Evolutionary conservation across 2,329 filamentous ascomycete genomes (phyloP).

Genomic region (Calonectria multiphialidica): DNA sequence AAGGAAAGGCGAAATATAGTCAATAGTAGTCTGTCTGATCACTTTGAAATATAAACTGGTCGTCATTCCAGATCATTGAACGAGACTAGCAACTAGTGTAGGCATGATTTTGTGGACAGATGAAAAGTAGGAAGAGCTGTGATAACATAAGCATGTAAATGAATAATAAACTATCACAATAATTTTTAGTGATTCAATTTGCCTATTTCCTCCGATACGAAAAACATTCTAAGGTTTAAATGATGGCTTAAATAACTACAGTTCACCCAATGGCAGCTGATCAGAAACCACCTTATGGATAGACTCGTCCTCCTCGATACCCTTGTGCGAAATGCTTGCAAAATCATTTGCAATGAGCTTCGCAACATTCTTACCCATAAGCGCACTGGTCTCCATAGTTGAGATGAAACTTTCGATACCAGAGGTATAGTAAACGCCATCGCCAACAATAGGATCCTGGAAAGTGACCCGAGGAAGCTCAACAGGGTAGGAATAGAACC

Average conservation of each 20-base stretch:
- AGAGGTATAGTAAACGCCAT: slow-evolving; percentile 77
- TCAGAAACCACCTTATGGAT: slow-evolving; percentile 14
- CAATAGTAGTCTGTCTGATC: not conserved
- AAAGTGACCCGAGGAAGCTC: slow-evolving; percentile 89
- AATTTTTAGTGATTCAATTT: not conserved
- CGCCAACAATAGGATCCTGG: slow-evolving; percentile 79
- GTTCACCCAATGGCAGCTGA: not conserved
- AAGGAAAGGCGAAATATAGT: not conserved
- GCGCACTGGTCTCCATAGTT: slow-evolving; percentile 95
- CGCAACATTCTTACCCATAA: slow-evolving; percentile 92
- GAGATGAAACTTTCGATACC: slow-evolving; percentile 94
- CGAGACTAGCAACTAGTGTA: not conserved
- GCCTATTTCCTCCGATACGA: not conserved
- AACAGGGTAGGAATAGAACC: slow-evolving; percentile 89
- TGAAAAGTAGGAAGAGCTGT: not conserved
- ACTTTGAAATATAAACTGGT: not conserved
- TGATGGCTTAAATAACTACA: not conserved
- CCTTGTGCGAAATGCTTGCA: slow-evolving; percentile 42
- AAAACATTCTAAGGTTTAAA: not conserved
- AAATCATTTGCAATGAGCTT: slow-evolving; percentile 75
- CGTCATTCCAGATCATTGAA: not conserved
- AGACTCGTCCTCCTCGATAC: slow-evolving; percentile 13
- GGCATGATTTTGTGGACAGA: not conserved
- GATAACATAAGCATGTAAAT: not conserved
- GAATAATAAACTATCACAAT: not conserved